phyloP scores from a whole-genome alignment of 805 yeast species.

The Vanderwaltozyma yarrowii region DNA sequence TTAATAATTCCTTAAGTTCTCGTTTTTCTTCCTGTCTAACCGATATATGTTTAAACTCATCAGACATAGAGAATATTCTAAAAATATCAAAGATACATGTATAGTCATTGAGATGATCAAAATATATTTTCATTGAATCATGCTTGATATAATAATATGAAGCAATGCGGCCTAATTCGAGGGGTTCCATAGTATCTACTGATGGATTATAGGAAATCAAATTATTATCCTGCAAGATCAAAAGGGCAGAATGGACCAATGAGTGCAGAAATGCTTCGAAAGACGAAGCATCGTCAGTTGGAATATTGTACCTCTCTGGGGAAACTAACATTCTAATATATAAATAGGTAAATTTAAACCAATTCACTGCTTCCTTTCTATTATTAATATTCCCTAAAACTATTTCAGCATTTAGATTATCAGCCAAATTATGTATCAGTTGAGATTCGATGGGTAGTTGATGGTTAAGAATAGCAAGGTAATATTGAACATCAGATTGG shows the following conservation, averaged over 20 bases:
- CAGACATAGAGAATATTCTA: conserved; percentile 66
- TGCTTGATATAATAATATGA: conserved; percentile 78
- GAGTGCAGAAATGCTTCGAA: conserved; percentile 53
- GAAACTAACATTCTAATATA: conserved; percentile 67
- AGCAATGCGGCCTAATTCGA: conserved; percentile 74
- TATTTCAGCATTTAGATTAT: conserved; percentile 77
- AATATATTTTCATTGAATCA: conserved; percentile 60
- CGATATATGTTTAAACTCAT: conserved; percentile 76
- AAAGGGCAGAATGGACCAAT: conserved; percentile 67
- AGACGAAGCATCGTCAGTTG: conserved; percentile 37
- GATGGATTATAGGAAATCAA: conserved; percentile 48
- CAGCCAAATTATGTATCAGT: conserved; percentile 58
- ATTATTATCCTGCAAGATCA: conserved; percentile 43
- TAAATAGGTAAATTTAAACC: conserved; percentile 75
- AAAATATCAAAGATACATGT: conserved; percentile 64
- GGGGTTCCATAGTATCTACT: conserved; percentile 40
- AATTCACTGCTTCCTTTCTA: conserved; percentile 57
- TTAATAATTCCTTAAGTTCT: conserved; percentile 60
- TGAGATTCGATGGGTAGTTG: conserved; percentile 91
- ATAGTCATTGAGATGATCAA: conserved; percentile 51
- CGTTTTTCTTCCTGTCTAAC: conserved; percentile 76
- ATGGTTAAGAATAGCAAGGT: conserved; percentile 81
- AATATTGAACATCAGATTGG: conserved; percentile 77
- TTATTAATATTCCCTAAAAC: conserved; percentile 56
- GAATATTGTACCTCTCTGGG: conserved; percentile 68